Percentiles rank a stretch among this genome's conserved stretches.
Evolutionary conservation across 768 basidiomycete genomes (phyloP).

Genomic region (Inosperma sp.): DNA sequence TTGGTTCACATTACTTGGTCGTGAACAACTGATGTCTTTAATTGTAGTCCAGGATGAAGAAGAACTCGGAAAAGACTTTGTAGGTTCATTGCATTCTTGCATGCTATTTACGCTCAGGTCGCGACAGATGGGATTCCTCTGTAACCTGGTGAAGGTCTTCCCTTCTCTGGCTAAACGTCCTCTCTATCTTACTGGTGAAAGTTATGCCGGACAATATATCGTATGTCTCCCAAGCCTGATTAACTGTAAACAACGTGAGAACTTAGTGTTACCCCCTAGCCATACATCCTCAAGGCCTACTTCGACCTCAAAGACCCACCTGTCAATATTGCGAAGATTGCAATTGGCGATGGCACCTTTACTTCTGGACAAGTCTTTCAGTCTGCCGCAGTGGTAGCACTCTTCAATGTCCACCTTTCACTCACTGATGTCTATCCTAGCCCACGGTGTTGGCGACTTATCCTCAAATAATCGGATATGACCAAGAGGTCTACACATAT

Average conservation of each 20-base stretch:
- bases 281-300: conserved; percentile 72
- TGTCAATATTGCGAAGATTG: conserved; percentile 61
- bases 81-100: conserved; percentile 23
- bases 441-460: conserved; percentile 61
- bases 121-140: conserved; percentile 62
- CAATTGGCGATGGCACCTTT: conserved; percentile 66
- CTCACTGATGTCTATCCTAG: conserved; percentile 26
- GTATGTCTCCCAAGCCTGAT: no score
- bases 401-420: conserved; percentile 3
- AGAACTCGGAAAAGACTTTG: conserved; percentile 56
- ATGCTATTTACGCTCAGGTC: background rate
- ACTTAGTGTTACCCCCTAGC: no score
- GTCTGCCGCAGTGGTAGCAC: conserved; percentile 53
- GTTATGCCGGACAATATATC: conserved; percentile 72
- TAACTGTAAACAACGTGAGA: no score
- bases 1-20: background rate
- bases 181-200: conserved; percentile 66
- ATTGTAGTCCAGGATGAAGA: conserved; percentile 53
- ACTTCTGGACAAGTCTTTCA: conserved; percentile 47
- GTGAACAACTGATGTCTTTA: conserved; percentile 2
- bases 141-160: conserved; percentile 70
- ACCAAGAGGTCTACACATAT: conserved; percentile 59
- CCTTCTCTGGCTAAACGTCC: conserved; percentile 64
- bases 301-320: conserved; percentile 61
- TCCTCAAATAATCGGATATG: conserved; percentile 73